These are phyloP conservation scores for Lachancea nothofagi DNA, from an alignment of 805 yeast species.

Conservation along the genomic window DNA sequence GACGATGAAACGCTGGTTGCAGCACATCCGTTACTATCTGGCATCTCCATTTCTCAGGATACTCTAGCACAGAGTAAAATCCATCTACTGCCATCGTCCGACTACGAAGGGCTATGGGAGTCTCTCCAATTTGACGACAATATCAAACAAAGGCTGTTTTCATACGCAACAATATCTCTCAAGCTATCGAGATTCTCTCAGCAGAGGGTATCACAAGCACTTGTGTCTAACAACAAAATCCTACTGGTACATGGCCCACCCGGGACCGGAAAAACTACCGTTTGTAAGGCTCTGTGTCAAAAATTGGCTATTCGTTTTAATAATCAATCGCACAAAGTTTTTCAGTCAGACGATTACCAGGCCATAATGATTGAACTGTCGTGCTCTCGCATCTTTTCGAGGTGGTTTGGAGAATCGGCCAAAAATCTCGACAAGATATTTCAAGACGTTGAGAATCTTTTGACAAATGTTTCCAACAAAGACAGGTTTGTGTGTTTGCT, in stretches of 20 bases:
- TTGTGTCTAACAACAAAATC: constrained; percentile 24
- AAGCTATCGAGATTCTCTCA: constrained; percentile 16
- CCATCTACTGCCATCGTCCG: constrained; percentile 28
- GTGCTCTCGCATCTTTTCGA: constrained; percentile 40
- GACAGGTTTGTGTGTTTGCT: constrained; percentile 32
- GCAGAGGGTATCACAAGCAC: constrained; percentile 6
- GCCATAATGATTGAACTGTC: constrained; percentile 39
- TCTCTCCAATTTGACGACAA: constrained; percentile 29
- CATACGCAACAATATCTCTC: constrained; percentile 32
- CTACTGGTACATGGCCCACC: constrained; percentile 40
- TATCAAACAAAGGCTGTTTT: constrained; percentile 31
- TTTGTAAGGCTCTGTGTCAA: constrained; percentile 38
- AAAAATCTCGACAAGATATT: constrained; percentile 37
- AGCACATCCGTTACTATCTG: constrained; percentile 5
- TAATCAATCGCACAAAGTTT: neutral
- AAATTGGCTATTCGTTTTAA: constrained; percentile 33
- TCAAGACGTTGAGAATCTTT: constrained; percentile 29
- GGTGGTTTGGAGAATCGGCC: constrained; percentile 45
- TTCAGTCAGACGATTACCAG: constrained; percentile 8
- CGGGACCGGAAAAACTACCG: constrained; percentile 43
- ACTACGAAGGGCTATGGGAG: constrained; percentile 35
- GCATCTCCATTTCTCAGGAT: constrained; percentile 17
- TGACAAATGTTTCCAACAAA: constrained; percentile 15
- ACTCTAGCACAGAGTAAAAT: constrained; percentile 16
- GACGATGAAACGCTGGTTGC: constrained; percentile 15